Base-by-base conservation (phyloP, 225 moss, liverwort and hornwort species). In the Polytrichum commune region DNA sequence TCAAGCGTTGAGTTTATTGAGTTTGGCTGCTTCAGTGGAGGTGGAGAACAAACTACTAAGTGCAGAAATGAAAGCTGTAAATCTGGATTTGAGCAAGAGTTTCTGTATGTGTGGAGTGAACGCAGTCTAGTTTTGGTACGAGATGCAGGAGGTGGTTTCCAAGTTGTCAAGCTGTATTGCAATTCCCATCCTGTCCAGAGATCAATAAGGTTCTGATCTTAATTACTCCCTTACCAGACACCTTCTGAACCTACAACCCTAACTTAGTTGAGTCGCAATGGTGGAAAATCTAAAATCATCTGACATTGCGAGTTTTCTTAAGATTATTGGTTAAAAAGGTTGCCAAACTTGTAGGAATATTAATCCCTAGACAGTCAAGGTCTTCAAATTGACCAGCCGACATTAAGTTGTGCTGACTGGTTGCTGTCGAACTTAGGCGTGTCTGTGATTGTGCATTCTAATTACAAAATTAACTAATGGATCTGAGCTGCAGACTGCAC, bases 31-130 rank as follows among this genome's bases (percentile, higher is more conserved):
- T 82, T 88, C 62, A 77, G 63, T 54, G 88, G 84, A 38, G 68
- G 74, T 70, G 75, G 64, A 75, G 72, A 63, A n/a, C 53, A 70
- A 72, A 68, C 55, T 29, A 29, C 6, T 5, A 83, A 69, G n/a
- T 56, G 62, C 29, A 70, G 69, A 46, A 79, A 61, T 30, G 71
- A 65, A 65, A 57, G 57, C 67, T 72, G 64, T 23, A 76, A 67
- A 58, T 55, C 25, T 74, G 72, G 63, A 27, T 20, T 58, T 23
- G 24, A 58, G 58, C 78, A 81, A n/a, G 88, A 80, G 73, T 81
- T 79, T 61, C 54, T 88, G 5, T 88, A 88, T 62, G 55, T 88
- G 67, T 88, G 88, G 88, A 88, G 81, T 60, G 88, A 84, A 72
- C 84, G 84, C 76, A 88, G 79, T 75, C 65, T 84, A 54, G 84